Evolutionary conservation across 495 filamentous ascomycete species (phyloP).

Genomic region (Neurospora discreta): DNA sequence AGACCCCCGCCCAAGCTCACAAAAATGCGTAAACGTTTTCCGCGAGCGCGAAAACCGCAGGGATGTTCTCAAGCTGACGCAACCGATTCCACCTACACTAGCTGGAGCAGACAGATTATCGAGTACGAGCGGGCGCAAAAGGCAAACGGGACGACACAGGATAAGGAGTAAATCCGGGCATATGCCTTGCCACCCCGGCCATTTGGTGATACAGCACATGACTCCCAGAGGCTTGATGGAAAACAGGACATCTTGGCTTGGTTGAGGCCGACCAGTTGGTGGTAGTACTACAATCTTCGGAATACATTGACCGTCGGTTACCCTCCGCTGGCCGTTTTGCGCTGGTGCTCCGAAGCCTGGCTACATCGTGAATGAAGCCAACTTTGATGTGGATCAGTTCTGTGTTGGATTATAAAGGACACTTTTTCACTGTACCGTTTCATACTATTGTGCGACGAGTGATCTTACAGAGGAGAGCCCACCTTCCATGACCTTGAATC

Average conservation of each 20-base stretch:
- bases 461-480: not conserved
- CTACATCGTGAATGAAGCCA: not conserved
- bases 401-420: not conserved
- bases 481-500: not conserved
- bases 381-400: not conserved
- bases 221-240: not conserved
- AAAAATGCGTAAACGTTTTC: not conserved
- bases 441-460: not conserved
- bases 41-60: not conserved
- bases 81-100: slow-evolving; percentile 17
- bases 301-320: not conserved
- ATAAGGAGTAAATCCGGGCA: slow-evolving; percentile 5
- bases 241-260: not conserved
- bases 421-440: not conserved
- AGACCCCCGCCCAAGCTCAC: not conserved
- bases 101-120: slow-evolving; percentile 86
- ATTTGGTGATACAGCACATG: not conserved
- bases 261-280: not conserved
- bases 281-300: not conserved
- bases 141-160: slow-evolving; percentile 21
- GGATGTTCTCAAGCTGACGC: not conserved
- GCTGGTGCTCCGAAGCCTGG: not conserved
- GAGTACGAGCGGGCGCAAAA: slow-evolving; percentile 71
- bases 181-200: not conserved
- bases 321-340: not conserved